Evolutionary conservation across 2,329 filamentous ascomycete species (phyloP).

Genomic region (Ophiosphaerella korrae): DNA sequence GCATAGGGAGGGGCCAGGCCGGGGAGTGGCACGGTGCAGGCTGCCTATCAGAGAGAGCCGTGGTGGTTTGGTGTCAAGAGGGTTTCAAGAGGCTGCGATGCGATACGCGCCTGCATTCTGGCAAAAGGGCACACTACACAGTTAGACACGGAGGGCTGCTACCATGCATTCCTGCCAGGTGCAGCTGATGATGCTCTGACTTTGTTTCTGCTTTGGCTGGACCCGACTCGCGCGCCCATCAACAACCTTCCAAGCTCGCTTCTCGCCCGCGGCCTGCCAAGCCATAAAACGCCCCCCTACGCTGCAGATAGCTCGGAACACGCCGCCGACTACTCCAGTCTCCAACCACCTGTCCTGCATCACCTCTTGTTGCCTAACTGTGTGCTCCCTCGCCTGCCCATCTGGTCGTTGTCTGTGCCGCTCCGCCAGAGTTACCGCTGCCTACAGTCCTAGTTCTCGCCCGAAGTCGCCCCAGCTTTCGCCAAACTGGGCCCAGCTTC

Average conservation of each 20-base stretch:
- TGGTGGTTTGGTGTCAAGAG: constrained; percentile 26
- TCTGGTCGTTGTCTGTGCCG: constrained; percentile 1
- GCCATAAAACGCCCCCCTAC: constrained; percentile 43
- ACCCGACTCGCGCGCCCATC: constrained; percentile 24
- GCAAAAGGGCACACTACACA: constrained; percentile 18
- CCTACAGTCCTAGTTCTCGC: constrained; percentile 14
- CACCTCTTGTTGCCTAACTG: no score
- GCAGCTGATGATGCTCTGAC: not conserved
- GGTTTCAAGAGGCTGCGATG: constrained; percentile 27
- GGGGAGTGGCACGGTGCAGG: constrained; percentile 10
- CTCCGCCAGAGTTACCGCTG: constrained; percentile 10
- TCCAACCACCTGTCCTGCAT: no score
- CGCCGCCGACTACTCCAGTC: constrained; percentile 9
- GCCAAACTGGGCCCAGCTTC: constrained; percentile 28
- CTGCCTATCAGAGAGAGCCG: constrained; percentile 26
- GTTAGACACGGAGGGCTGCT: no score
- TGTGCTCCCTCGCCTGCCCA: constrained; percentile 15
- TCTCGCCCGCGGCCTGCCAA: constrained; percentile 42
- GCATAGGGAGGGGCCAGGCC: not conserved
- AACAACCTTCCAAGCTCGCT: constrained; percentile 33
- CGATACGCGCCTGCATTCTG: constrained; percentile 29
- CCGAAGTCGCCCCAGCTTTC: constrained; percentile 25
- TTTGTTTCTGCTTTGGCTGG: not conserved
- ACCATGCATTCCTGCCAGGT: not conserved
- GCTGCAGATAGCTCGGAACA: constrained; percentile 37